Evolutionary conservation across 192 early-diverging fungal species (phyloP), one percentile per base, ranked within the genome.

Genomic region (Phycomyces nitens): DNA sequence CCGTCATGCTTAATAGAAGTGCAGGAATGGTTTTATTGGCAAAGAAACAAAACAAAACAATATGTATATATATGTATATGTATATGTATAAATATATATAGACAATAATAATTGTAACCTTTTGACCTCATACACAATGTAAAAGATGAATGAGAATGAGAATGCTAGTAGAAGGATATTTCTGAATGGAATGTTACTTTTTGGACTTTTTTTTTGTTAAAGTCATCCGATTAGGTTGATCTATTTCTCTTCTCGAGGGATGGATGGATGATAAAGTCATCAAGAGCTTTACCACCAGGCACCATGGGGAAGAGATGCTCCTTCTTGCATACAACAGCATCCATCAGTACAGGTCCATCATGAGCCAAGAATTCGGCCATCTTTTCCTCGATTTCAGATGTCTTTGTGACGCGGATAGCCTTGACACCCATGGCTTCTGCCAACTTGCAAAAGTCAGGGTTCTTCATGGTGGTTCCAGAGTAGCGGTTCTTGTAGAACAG

Each of bases 261-360:
- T 20, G 79, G 77, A 60, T 85, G 84, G 34, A 81, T 70, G 53
- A 91, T 85, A 72, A 96, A 92, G 72, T 99, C 94, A 77, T 97
- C 82, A 60, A 99, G 78, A 18, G 86, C 89, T 76, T 92, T 94
- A 47, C 94, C 94, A 62, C 91, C 97, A 22, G 97, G 93, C 1
- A 92, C 94, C 97, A 99, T 99, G 49, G 97, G 97, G 73, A 88
- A 92, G 22, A 99, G 92, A 72, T 94, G 93, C 78, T 99, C 95
- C 43, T 89, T 72, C 71, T 96, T 96, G 69, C 88, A 89, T 12
- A 98, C 91, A 44, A 92, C 83, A 29, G 87, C 91, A 58, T 99
- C 95, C 68, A 97, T 80, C 58, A 99, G 79, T 57, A 99, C 90
- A 16, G 97, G 97, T 16, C 89, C 89, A 65, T 89, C 83, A 42